Conservation (phyloP, 2,329 filamentous ascomycete species). For the Teratosphaeria epicoccoides region DNA sequence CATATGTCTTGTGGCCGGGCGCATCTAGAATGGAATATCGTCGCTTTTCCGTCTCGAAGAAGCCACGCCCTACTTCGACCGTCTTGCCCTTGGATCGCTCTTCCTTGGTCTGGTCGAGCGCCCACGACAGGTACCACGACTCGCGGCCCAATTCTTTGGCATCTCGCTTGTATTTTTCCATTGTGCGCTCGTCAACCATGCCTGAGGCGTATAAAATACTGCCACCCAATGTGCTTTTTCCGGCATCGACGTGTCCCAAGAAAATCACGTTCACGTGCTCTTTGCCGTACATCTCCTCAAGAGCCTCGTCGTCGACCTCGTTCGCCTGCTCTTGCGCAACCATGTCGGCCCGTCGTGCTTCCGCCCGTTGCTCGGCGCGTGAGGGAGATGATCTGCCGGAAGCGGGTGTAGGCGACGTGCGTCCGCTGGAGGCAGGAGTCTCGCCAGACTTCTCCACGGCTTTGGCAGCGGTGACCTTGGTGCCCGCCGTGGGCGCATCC, state of each 20-base stretch:
- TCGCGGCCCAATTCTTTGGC: conserved; percentile 93
- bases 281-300: conserved; percentile 95
- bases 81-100: conserved; percentile 96
- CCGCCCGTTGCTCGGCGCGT: conserved; percentile 45
- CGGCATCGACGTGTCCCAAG: conserved; percentile 95
- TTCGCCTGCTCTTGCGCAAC: conserved; percentile 72
- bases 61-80: conserved; percentile 89
- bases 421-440: conserved; percentile 47
- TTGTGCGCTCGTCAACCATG: conserved; percentile 98
- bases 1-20: conserved; percentile 94
- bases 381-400: conserved; percentile 68
- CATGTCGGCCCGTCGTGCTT: conserved; percentile 61
- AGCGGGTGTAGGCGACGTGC: conserved; percentile 68
- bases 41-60: conserved; percentile 94
- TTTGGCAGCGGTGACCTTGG: conserved; percentile 78
- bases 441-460: conserved; percentile 87
- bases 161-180: conserved; percentile 96
- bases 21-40: conserved; percentile 95
- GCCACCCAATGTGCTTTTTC: conserved; percentile 92
- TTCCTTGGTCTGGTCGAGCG: conserved; percentile 91
- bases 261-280: conserved; percentile 93
- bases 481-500: conserved; percentile 51
- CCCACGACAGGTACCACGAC: conserved; percentile 99
- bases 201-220: conserved; percentile 87
- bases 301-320: conserved; percentile 69